Conservation (phyloP, 768 basidiomycete genomes). For the Tylopilus subfusipes region DNA sequence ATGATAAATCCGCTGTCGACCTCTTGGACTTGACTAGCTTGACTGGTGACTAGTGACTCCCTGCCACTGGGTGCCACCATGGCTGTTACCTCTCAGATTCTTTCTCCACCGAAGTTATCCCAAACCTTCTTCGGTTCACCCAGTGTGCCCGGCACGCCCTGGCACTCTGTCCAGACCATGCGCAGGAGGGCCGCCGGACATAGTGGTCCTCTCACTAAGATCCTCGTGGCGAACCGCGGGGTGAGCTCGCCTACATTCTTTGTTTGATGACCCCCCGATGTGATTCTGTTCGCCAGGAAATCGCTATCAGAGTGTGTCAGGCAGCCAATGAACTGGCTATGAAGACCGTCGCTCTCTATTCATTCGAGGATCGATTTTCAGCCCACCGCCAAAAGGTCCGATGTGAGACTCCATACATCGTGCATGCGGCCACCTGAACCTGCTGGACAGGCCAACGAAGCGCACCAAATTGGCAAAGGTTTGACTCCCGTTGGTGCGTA, state of each 20-base stretch:
- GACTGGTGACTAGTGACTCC: too few species aligned
- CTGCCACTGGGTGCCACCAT: conserved; percentile 26
- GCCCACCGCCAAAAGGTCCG: conserved; percentile 95
- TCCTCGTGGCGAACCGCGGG: conserved; percentile 88
- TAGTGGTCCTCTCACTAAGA: conserved; percentile 84
- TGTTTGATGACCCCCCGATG: conserved; percentile 4
- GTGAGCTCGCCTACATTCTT: conserved; percentile 44
- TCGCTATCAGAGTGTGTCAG: conserved; percentile 97
- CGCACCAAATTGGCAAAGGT: conserved; percentile 96
- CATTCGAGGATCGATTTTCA: conserved; percentile 91
- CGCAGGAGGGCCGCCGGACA: conserved; percentile 89
- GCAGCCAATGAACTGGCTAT: conserved; percentile 98
- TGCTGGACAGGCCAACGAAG: conserved; percentile 80
- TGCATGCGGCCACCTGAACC: conserved; percentile 29
- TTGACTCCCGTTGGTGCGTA: conserved; percentile 96
- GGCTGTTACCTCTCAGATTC: conserved; percentile 31
- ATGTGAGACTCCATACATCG: conserved; percentile 30
- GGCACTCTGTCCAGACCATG: conserved; percentile 90
- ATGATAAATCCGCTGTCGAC: too few species aligned
- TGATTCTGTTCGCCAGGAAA: conserved; percentile 61
- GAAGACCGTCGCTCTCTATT: conserved; percentile 99
- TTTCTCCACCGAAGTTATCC: conserved; percentile 73
- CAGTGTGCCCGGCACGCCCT: conserved; percentile 77
- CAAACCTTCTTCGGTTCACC: conserved; percentile 71
- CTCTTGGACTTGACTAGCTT: too few species aligned